phyloP scores from a whole-genome alignment of 495 filamentous ascomycete species.

The Astrothelium subdiscretum region DNA sequence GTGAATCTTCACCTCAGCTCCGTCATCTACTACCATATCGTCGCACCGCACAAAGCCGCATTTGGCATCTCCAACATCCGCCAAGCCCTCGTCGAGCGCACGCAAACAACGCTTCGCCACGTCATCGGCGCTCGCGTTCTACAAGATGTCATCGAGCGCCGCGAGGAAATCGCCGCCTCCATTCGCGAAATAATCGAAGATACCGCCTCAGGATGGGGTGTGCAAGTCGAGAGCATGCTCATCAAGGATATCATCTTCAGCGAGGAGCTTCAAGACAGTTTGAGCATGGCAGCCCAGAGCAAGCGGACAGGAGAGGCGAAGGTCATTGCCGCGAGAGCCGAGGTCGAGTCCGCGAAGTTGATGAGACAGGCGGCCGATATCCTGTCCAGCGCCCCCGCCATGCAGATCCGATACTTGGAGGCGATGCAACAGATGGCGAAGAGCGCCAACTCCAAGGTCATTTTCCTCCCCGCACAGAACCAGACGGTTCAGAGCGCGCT shows the following conservation, averaged over 20 bases:
- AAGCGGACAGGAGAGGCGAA: conserved; percentile 98
- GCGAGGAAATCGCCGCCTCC: conserved; percentile 87
- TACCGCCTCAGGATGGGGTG: conserved; percentile 87
- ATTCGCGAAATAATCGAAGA: conserved; percentile 98
- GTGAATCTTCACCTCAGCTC: conserved; percentile 86
- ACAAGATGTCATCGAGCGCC: conserved; percentile 97
- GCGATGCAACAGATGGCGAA: conserved; percentile 99
- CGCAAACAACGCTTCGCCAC: conserved; percentile 94
- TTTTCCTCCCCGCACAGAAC: conserved; percentile 63
- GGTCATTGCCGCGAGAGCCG: conserved; percentile 91
- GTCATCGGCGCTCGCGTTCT: conserved; percentile 93
- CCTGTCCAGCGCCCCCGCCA: conserved; percentile 79
- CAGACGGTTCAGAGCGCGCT: conserved; percentile 40
- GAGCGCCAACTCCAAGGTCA: conserved; percentile 88
- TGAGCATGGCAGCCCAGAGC: conserved; percentile 99
- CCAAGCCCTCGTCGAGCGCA: conserved; percentile 92
- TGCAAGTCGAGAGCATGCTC: conserved; percentile 93
- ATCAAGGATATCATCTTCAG: conserved; percentile 99
- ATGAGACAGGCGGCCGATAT: conserved; percentile 99
- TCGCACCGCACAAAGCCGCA: conserved; percentile 87
- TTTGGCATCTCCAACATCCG: conserved; percentile 94
- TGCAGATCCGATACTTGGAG: conserved; percentile 98
- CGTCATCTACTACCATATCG: conserved; percentile 99
- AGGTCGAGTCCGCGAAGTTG: conserved; percentile 93
- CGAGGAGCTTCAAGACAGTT: conserved; percentile 89